A percentile compares a stretch with the other conserved stretches of the same genome.
phyloP scores from a whole-genome alignment of 192 early-diverging fungal genomes.

The Backusella tuberculispora region DNA sequence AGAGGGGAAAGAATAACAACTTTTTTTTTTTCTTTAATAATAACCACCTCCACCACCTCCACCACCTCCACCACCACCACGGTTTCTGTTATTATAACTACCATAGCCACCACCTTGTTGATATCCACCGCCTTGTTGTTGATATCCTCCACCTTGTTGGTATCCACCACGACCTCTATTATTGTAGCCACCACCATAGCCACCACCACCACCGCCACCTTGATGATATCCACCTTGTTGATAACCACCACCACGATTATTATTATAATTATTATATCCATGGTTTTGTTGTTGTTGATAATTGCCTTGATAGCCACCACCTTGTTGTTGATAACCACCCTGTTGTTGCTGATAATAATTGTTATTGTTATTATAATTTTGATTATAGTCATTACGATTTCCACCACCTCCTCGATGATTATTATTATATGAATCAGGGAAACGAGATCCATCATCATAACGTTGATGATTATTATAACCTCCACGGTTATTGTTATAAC shows the following conservation, averaged over 20 bases:
- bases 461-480: conserved; percentile 21
- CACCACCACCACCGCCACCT: conserved; percentile 38
- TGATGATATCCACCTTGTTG: conserved; percentile 30
- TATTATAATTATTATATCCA: conserved; percentile 31
- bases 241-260: conserved; percentile 36
- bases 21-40: background rate
- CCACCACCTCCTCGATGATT: conserved; percentile 35
- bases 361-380: background rate
- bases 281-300: conserved; percentile 29
- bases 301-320: conserved; percentile 16
- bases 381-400: background rate
- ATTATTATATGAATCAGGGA: conserved; percentile 26
- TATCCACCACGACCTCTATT: conserved; percentile 34
- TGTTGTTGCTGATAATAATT: conserved; percentile 27
- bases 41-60: conserved; percentile 6
- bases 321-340: conserved; percentile 21
- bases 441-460: conserved; percentile 37
- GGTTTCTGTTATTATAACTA: conserved; percentile 12
- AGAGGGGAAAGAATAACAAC: no score
- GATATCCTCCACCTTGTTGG: conserved; percentile 34
- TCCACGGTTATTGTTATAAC: conserved; percentile 25
- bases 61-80: conserved; percentile 1
- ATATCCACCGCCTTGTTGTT: conserved; percentile 41
- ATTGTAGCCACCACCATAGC: conserved; percentile 35
- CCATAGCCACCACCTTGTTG: conserved; percentile 30